phyloP scores from a whole-genome alignment of 129 eudicot genomes.

The Artemisia argyi region DNA sequence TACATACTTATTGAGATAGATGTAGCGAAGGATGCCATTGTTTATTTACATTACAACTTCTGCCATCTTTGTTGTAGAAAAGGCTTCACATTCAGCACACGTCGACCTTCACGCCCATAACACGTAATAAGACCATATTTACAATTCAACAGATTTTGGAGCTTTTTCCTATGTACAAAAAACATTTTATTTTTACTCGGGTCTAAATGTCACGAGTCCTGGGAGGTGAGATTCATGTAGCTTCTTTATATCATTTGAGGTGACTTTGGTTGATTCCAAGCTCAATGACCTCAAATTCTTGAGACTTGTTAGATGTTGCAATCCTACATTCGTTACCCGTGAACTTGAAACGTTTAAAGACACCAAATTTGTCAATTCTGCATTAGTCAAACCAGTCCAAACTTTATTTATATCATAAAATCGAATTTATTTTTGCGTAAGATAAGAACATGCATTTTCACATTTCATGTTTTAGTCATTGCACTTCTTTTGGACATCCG shows the following conservation, averaged over 20 bases:
- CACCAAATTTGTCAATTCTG: conserved; percentile 80
- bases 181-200: conserved; percentile 48
- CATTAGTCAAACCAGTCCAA: conserved; percentile 3
- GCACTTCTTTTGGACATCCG: too few relatives aligned
- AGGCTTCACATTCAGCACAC: neutral
- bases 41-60: conserved; percentile 11
- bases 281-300: conserved; percentile 76
- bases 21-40: conserved; percentile 9
- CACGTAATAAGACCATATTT: conserved; percentile 15
- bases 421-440: neutral
- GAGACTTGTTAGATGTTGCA: conserved; percentile 63
- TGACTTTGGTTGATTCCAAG: conserved; percentile 91
- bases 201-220: conserved; percentile 67
- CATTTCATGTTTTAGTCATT: too few relatives aligned
- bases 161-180: neutral
- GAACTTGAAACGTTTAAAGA: conserved; percentile 83
- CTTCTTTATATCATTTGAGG: conserved; percentile 77
- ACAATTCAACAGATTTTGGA: conserved; percentile 25
- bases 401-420: neutral
- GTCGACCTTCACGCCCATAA: conserved; percentile 12
- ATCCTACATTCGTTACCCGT: conserved; percentile 72
- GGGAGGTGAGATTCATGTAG: conserved; percentile 74
- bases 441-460: too few relatives aligned
- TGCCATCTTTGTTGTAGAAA: neutral
- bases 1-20: neutral